Conservation (phyloP, 2,329 filamentous ascomycete species). For the Stagonosporopsis vannaccii region DNA sequence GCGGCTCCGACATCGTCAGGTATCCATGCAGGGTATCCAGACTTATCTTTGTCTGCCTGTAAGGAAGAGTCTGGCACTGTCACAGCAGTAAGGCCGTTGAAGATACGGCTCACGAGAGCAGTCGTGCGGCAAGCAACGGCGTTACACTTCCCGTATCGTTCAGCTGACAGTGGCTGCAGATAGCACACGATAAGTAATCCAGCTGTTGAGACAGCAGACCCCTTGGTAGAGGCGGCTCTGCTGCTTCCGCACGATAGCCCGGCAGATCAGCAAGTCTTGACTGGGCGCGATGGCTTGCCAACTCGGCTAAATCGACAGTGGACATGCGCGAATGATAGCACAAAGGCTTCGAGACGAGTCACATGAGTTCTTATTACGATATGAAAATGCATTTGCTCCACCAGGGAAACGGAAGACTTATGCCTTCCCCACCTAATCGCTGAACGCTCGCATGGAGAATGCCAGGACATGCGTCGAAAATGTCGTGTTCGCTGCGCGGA, state of each 20-base stretch:
- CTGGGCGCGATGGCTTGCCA: not conserved
- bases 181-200: not conserved
- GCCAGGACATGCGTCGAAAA: conserved; percentile 1
- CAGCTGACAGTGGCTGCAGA: conserved; percentile 10
- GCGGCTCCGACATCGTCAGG: conserved; percentile 20
- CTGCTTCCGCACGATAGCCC: conserved; percentile 8
- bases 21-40: conserved; percentile 9
- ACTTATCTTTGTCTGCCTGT: conserved; percentile 7
- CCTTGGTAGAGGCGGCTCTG: conserved; percentile 14
- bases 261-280: conserved; percentile 7
- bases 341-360: conserved; percentile 4
- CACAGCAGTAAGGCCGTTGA: conserved; percentile 3
- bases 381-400: not conserved
- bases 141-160: not conserved
- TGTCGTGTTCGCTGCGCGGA: not conserved
- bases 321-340: not conserved
- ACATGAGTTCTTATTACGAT: conserved; percentile 6
- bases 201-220: not conserved
- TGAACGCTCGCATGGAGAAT: not conserved
- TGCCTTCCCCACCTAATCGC: conserved; percentile 13
- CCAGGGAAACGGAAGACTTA: not conserved
- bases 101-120: conserved; percentile 19
- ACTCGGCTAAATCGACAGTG: conserved; percentile 1
- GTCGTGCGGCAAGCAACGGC: conserved; percentile 2
- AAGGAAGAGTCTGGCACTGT: not conserved